Evolutionary conservation across 257 asterid species (phyloP).

Genomic region (Anisodus tanguticus): DNA sequence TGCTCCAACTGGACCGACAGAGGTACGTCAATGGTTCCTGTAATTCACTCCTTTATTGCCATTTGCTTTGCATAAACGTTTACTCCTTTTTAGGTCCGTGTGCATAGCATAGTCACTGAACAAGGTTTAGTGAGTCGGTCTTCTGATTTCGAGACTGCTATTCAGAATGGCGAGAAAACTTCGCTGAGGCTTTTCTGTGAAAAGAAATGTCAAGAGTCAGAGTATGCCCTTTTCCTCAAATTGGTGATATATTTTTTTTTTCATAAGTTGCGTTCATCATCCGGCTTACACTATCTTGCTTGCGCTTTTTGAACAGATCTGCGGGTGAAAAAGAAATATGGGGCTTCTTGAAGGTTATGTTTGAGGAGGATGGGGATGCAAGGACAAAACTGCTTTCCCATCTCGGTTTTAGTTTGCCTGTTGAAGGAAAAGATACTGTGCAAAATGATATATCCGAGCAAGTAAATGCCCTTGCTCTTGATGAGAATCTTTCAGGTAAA

Average conservation of each 20-base stretch:
- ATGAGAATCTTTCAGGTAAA: slow-evolving; percentile 51
- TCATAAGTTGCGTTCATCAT: background rate
- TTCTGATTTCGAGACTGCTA: slow-evolving; percentile 82
- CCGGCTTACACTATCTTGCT: slow-evolving; percentile 11
- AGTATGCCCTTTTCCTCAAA: slow-evolving; percentile 52
- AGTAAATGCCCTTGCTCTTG: slow-evolving; percentile 63
- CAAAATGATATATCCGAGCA: slow-evolving; percentile 63
- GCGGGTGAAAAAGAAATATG: slow-evolving; percentile 87
- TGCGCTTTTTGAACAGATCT: slow-evolving; percentile 56
- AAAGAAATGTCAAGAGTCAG: slow-evolving; percentile 80
- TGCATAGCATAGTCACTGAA: slow-evolving; percentile 74
- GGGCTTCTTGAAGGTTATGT: slow-evolving; percentile 94
- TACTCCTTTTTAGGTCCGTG: slow-evolving; percentile 63
- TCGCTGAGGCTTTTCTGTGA: slow-evolving; percentile 83
- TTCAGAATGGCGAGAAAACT: slow-evolving; percentile 80
- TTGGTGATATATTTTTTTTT: background rate
- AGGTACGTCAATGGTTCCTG: slow-evolving; percentile 52
- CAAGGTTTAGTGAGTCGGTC: slow-evolving; percentile 78
- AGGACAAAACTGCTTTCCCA: slow-evolving; percentile 88
- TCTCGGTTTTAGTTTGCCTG: slow-evolving; percentile 80
- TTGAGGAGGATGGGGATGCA: slow-evolving; percentile 91
- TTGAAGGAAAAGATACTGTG: slow-evolving; percentile 52
- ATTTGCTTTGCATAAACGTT: slow-evolving; percentile 30
- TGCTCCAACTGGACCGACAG: slow-evolving; percentile 68
- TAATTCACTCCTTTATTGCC: slow-evolving; percentile 17